Evolutionary conservation across 805 yeast species (phyloP).

Genomic region (Starmerella lactis-condensi): DNA sequence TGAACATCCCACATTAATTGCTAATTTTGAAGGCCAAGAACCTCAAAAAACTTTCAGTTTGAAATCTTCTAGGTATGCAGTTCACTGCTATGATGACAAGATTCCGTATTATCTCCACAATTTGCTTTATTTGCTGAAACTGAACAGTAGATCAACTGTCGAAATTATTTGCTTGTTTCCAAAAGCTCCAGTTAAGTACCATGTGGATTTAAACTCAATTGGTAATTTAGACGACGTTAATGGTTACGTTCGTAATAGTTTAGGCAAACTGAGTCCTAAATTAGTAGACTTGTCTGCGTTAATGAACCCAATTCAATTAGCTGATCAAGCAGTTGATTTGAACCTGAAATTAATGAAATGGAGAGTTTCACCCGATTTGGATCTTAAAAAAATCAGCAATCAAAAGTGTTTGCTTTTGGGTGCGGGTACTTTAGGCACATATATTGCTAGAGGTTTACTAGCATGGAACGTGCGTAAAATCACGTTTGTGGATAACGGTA

Average conservation of each 20-base stretch:
- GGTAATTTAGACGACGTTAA: constrained; percentile 28
- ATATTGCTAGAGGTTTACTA: constrained; percentile 63
- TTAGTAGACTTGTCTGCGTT: constrained; percentile 64
- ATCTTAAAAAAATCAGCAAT: constrained; percentile 43
- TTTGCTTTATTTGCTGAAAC: constrained; percentile 26
- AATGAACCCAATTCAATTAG: constrained; percentile 62
- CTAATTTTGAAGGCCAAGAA: constrained; percentile 1
- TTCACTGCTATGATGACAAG: constrained; percentile 25
- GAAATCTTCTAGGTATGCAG: too few species aligned
- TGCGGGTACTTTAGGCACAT: constrained; percentile 89
- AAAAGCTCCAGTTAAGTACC: background rate
- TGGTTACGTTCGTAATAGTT: constrained; percentile 80
- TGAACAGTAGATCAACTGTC: background rate
- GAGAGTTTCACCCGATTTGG: constrained; percentile 72
- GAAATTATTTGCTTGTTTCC: background rate
- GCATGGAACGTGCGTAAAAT: constrained; percentile 90
- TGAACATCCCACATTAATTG: too few species aligned
- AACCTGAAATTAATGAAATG: constrained; percentile 89
- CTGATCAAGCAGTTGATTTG: constrained; percentile 82
- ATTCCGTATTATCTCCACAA: constrained; percentile 35
- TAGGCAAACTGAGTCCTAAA: constrained; percentile 61
- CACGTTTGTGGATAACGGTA: constrained; percentile 78
- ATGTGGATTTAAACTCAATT: constrained; percentile 5
- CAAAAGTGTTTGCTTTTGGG: constrained; percentile 68
- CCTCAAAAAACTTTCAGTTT: too few species aligned